These are phyloP conservation scores for Ziziphus jujuba DNA, from an alignment of 306 rosid species.

Conservation along the genomic window DNA sequence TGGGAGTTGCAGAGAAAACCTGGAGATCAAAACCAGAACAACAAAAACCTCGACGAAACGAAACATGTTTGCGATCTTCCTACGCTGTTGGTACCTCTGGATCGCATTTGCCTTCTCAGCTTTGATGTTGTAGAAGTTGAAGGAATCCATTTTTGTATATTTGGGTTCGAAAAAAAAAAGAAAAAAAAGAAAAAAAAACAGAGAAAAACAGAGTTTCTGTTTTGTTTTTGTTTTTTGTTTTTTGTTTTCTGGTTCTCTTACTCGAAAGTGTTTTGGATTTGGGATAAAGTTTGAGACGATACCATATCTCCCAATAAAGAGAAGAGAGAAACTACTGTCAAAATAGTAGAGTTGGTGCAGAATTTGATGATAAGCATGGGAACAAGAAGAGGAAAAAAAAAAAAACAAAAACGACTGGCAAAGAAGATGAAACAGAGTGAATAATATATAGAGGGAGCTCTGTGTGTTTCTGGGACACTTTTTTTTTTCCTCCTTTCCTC, in stretches of 20 bases:
- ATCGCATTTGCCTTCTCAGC: slow-evolving; percentile 67
- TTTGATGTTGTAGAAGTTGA: slow-evolving; percentile 56
- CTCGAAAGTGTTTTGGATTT: slow-evolving; percentile 35
- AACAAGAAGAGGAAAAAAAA: neutral
- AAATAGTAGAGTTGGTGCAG: slow-evolving; percentile 16
- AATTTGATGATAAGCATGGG: slow-evolving; percentile 46
- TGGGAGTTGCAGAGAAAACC: slow-evolving; percentile 52
- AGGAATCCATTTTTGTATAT: slow-evolving; percentile 48
- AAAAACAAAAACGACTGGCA: too few species aligned
- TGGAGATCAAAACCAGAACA: slow-evolving; percentile 55
- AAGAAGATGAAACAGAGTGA: slow-evolving; percentile 20
- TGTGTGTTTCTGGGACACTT: neutral
- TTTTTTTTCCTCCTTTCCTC: too few species aligned
- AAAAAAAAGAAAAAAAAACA: neutral
- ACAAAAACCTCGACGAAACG: slow-evolving; percentile 60
- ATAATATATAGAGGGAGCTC: neutral
- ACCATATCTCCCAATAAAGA: slow-evolving; percentile 32
- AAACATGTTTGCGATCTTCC: slow-evolving; percentile 46
- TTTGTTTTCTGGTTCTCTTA: slow-evolving; percentile 12
- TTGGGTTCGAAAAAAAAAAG: neutral
- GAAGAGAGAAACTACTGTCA: slow-evolving; percentile 31
- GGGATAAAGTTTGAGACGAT: slow-evolving; percentile 8
- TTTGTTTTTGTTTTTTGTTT: neutral
- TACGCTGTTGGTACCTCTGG: slow-evolving; percentile 43
- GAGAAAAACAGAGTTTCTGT: neutral